phyloP scores from a whole-genome alignment of 129 eudicot species.

The Heracleum sosnowskyi region DNA sequence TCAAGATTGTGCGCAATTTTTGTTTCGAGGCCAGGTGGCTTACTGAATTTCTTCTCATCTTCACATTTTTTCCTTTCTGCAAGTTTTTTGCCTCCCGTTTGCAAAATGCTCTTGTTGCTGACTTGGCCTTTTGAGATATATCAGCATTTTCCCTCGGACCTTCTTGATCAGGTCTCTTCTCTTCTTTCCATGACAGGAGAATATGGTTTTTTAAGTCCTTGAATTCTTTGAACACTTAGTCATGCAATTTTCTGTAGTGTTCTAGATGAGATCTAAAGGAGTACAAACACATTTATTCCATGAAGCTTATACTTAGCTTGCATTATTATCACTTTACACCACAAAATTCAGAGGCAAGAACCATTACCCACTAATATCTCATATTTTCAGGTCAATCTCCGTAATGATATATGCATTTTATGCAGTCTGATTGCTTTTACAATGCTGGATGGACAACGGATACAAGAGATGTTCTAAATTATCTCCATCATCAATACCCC shows the following conservation, averaged over 20 bases:
- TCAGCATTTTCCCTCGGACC: background rate
- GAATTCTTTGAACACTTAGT: background rate
- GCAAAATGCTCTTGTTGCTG: background rate
- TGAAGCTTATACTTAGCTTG: background rate
- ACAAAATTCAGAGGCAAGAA: background rate
- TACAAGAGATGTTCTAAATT: slow-evolving; percentile 45
- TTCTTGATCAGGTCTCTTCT: background rate
- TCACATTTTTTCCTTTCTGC: background rate
- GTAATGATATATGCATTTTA: background rate
- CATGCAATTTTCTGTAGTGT: background rate
- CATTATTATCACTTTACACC: background rate
- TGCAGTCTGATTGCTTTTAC: slow-evolving; percentile 95
- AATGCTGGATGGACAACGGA: slow-evolving; percentile 98
- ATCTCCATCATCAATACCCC: slow-evolving; percentile 62
- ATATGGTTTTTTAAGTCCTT: background rate
- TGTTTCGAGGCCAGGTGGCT: background rate
- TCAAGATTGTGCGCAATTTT: background rate
- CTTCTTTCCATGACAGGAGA: background rate
- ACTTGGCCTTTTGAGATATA: background rate
- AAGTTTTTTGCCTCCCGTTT: background rate
- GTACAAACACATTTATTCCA: background rate
- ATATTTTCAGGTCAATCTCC: slow-evolving; percentile 11
- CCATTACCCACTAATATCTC: background rate
- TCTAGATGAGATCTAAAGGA: background rate
- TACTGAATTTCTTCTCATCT: background rate